Evolutionary conservation across 1,284 basidiomycete genomes (phyloP).

Genomic region (Amylostereum chailletii): DNA sequence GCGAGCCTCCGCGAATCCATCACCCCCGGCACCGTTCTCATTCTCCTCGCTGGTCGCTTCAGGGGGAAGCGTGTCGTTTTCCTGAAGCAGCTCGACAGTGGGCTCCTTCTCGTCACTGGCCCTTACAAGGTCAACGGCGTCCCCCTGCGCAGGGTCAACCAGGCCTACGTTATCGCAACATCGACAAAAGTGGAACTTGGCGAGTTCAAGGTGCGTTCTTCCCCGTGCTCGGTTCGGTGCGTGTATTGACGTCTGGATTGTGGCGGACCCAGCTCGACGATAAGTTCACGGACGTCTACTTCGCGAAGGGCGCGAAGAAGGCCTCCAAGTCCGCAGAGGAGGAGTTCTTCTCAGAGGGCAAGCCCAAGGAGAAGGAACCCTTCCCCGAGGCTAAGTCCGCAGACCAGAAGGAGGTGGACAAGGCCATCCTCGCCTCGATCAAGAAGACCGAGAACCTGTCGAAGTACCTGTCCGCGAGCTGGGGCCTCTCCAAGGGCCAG

Average conservation of each 20-base stretch:
- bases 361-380: slow-evolving; percentile 87
- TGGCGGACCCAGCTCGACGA: slow-evolving; percentile 55
- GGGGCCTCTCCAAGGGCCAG: slow-evolving; percentile 93
- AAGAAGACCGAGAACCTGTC: slow-evolving; percentile 90
- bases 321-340: slow-evolving; percentile 77
- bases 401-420: slow-evolving; percentile 93
- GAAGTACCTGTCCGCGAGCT: slow-evolving; percentile 93
- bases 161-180: slow-evolving; percentile 98
- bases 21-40: slow-evolving; percentile 92
- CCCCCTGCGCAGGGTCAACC: slow-evolving; percentile 95
- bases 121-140: slow-evolving; percentile 99
- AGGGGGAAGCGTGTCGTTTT: slow-evolving; percentile 98
- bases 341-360: slow-evolving; percentile 93
- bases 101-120: slow-evolving; percentile 92
- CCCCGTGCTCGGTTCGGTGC: background rate
- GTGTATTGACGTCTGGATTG: background rate
- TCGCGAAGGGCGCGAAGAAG: slow-evolving; percentile 75
- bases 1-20: slow-evolving; percentile 81
- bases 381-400: slow-evolving; percentile 85
- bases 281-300: slow-evolving; percentile 94
- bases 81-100: slow-evolving; percentile 93
- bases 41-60: slow-evolving; percentile 97
- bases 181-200: slow-evolving; percentile 91
- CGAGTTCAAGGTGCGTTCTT: slow-evolving; percentile 57
- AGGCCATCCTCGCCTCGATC: slow-evolving; percentile 75